phyloP scores from a whole-genome alignment of 2,329 filamentous ascomycete species.

The Chaetothyriales sp. region DNA sequence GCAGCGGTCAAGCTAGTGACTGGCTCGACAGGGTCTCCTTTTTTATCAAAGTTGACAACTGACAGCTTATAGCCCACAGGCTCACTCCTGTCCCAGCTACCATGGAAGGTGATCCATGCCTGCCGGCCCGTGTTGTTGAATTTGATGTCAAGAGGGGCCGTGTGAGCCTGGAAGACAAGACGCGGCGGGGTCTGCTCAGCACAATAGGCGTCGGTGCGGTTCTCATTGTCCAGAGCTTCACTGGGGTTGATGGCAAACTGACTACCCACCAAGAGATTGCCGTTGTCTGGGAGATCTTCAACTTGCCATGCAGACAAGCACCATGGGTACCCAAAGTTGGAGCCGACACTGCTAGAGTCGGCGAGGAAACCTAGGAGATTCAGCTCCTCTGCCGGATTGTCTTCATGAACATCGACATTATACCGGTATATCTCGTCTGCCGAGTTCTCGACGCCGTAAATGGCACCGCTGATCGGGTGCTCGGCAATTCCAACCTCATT shows the following conservation, averaged over 20 bases:
- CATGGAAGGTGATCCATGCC: conserved; percentile 57
- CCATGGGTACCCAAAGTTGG: conserved; percentile 52
- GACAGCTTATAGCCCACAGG: conserved; percentile 39
- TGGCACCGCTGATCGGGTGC: conserved; percentile 31
- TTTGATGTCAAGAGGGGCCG: conserved; percentile 55
- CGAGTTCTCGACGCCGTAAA: conserved; percentile 53
- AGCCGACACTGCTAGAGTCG: conserved; percentile 28
- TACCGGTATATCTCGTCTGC: conserved; percentile 47
- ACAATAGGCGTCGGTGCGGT: conserved; percentile 31
- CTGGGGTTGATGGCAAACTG: conserved; percentile 34
- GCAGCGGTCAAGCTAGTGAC: conserved; percentile 22
- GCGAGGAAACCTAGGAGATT: conserved; percentile 54
- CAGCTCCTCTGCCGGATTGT: conserved; percentile 60
- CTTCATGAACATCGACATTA: conserved; percentile 45
- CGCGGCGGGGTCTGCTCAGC: conserved; percentile 30
- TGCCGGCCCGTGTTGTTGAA: conserved; percentile 44
- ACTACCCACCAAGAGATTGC: conserved; percentile 29
- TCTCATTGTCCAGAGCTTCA: conserved; percentile 29
- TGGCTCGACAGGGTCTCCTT: conserved; percentile 31
- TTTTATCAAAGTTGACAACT: conserved; percentile 29
- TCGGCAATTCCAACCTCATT: conserved; percentile 57
- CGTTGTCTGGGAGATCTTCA: conserved; percentile 32
- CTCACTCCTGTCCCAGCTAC: conserved; percentile 45
- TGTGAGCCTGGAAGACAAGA: conserved; percentile 51
- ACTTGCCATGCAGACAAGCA: conserved; percentile 55